Conservation (phyloP, 257 asterid genomes). For the Fraxinus americana region DNA sequence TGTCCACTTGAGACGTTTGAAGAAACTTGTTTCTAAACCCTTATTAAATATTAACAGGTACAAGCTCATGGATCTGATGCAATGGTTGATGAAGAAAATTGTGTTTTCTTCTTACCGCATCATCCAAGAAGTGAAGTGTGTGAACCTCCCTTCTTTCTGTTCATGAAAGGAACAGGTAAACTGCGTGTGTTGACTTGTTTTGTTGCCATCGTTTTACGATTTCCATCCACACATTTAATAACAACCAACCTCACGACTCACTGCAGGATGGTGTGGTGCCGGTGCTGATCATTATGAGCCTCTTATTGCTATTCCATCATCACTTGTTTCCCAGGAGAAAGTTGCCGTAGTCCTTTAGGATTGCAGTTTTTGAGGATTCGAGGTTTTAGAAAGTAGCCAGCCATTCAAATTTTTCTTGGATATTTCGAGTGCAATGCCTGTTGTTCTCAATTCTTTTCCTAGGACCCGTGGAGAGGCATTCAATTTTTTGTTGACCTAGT, state of each 20-base stretch:
- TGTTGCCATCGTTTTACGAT: not conserved
- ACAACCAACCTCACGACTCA: constrained; percentile 6
- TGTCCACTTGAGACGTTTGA: not conserved
- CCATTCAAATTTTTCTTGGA: not conserved
- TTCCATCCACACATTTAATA: not conserved
- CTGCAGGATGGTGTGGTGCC: constrained; percentile 91
- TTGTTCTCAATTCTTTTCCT: constrained; percentile 38
- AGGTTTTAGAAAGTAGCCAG: constrained; percentile 19
- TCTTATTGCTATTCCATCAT: constrained; percentile 66
- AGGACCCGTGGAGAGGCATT: constrained; percentile 19
- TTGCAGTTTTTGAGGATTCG: not conserved
- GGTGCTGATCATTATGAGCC: constrained; percentile 99
- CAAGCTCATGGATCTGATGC: constrained; percentile 99
- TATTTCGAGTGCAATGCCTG: constrained; percentile 16
- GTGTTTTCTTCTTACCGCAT: constrained; percentile 94
- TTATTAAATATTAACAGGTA: constrained; percentile 46
- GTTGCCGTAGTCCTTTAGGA: constrained; percentile 77
- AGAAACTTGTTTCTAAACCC: constrained; percentile 19
- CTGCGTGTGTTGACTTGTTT: not conserved
- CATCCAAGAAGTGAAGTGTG: constrained; percentile 85
- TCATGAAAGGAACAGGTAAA: constrained; percentile 99
- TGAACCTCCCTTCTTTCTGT: constrained; percentile 80
- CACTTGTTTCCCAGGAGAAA: constrained; percentile 72
- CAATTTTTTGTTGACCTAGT: constrained; percentile 28
- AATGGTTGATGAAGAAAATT: constrained; percentile 93